Conservation (phyloP, 495 filamentous ascomycete species). For the Achaetomiella virescens region DNA sequence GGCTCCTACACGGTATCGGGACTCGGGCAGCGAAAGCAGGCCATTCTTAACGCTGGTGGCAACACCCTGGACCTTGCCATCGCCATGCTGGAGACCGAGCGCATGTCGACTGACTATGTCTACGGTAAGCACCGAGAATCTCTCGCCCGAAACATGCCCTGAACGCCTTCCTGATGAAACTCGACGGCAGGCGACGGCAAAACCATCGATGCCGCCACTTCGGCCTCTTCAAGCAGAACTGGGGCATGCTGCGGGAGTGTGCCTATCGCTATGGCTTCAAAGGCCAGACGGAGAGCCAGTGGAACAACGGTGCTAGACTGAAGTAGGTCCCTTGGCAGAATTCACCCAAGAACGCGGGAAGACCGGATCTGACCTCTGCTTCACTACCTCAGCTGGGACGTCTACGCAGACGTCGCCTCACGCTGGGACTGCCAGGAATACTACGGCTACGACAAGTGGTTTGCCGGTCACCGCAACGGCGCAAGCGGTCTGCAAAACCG, state of each 20-base stretch:
- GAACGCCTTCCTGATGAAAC: background rate
- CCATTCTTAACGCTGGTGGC: background rate
- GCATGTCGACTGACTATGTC: background rate
- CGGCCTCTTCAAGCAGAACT: conserved; percentile 3
- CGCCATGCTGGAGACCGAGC: background rate
- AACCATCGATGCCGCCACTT: background rate
- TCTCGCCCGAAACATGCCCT: background rate
- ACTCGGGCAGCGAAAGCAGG: background rate
- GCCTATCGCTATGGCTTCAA: background rate
- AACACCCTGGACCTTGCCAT: background rate
- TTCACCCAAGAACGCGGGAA: too few relatives aligned
- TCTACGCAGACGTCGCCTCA: background rate
- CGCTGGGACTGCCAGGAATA: conserved; percentile 2
- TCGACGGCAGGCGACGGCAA: background rate
- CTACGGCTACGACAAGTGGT: conserved; percentile 5
- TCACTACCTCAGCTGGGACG: background rate
- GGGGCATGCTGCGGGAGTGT: background rate
- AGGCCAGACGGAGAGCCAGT: background rate
- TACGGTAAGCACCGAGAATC: background rate
- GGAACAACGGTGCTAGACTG: background rate
- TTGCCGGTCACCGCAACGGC: conserved; percentile 3
- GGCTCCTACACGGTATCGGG: background rate
- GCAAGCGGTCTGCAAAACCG: background rate
- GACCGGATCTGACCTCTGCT: background rate
- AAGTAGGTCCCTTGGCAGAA: background rate